Evolutionary conservation across 768 basidiomycete genomes (phyloP).

Genomic region (Mycena capillaripes): DNA sequence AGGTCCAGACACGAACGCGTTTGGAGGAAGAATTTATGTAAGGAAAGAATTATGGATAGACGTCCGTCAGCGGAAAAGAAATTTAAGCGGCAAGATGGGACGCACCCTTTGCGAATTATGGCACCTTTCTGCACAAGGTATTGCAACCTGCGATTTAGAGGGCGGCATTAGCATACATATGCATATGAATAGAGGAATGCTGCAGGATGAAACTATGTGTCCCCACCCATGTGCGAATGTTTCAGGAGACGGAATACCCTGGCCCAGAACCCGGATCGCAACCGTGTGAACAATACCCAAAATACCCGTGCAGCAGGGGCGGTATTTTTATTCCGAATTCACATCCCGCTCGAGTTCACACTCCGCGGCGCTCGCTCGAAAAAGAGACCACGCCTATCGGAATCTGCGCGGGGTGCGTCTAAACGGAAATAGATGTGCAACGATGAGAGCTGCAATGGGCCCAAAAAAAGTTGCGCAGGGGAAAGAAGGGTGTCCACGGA

Average conservation of each 20-base stretch:
- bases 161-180: not conserved
- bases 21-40: not conserved
- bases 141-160: constrained; percentile 69
- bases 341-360: not conserved
- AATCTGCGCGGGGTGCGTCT: not conserved
- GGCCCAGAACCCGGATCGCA: not conserved
- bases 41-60: not conserved
- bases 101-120: constrained; percentile 87
- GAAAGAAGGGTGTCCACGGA: not conserved
- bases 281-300: not conserved
- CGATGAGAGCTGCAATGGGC: too few relatives aligned
- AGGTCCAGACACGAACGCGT: not conserved
- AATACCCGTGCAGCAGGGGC: not conserved
- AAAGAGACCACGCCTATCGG: not conserved
- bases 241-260: too few relatives aligned
- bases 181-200: not conserved
- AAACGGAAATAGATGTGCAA: not conserved
- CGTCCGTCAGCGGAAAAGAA: not conserved
- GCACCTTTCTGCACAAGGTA: constrained; percentile 91
- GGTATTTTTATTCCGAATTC: not conserved
- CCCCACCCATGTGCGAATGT: not conserved
- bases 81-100: constrained; percentile 3
- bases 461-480: not conserved
- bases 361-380: not conserved
- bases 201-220: not conserved